A percentile compares a stretch with the other conserved stretches of the same genome.
These are phyloP conservation scores for Sicyos baderoa DNA, from an alignment of 306 rosid genomes.

Conservation along the genomic window DNA sequence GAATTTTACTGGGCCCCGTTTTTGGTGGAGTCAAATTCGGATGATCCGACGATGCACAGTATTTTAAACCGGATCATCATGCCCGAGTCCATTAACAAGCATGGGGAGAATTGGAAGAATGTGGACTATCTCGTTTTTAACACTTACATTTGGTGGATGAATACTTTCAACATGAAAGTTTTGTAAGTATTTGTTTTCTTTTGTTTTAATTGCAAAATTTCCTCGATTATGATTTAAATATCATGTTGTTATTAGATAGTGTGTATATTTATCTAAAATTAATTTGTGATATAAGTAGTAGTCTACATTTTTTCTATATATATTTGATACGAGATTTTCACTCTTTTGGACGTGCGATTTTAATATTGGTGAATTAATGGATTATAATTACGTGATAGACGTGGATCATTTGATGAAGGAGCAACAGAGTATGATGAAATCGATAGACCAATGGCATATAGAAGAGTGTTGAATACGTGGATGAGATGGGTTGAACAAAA, in stretches of 20 bases:
- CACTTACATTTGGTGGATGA: slow-evolving; percentile 99
- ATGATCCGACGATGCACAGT: slow-evolving; percentile 81
- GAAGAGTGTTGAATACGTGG: slow-evolving; percentile 70
- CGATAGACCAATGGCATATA: slow-evolving; percentile 52
- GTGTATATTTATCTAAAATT: too few species aligned
- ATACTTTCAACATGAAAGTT: slow-evolving; percentile 65
- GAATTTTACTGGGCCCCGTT: slow-evolving; percentile 98
- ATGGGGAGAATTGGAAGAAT: slow-evolving; percentile 64
- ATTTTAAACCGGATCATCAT: slow-evolving; percentile 71
- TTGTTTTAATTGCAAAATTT: neutral
- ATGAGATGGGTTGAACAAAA: slow-evolving; percentile 68
- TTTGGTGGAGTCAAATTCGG: slow-evolving; percentile 90
- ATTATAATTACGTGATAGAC: slow-evolving; percentile 29
- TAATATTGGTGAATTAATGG: neutral
- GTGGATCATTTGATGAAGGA: slow-evolving; percentile 79
- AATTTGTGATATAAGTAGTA: too few species aligned
- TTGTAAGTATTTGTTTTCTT: slow-evolving; percentile 44
- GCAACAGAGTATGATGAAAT: slow-evolving; percentile 67
- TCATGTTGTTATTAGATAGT: too few species aligned
- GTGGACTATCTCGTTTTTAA: slow-evolving; percentile 78
- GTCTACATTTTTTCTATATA: too few species aligned
- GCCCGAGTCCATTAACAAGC: slow-evolving; percentile 84
- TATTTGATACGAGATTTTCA: too few species aligned
- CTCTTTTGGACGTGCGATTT: too few species aligned
- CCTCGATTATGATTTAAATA: neutral